Evolutionary conservation across 1,284 basidiomycete genomes (phyloP).

Genomic region (Ustilago sp.): DNA sequence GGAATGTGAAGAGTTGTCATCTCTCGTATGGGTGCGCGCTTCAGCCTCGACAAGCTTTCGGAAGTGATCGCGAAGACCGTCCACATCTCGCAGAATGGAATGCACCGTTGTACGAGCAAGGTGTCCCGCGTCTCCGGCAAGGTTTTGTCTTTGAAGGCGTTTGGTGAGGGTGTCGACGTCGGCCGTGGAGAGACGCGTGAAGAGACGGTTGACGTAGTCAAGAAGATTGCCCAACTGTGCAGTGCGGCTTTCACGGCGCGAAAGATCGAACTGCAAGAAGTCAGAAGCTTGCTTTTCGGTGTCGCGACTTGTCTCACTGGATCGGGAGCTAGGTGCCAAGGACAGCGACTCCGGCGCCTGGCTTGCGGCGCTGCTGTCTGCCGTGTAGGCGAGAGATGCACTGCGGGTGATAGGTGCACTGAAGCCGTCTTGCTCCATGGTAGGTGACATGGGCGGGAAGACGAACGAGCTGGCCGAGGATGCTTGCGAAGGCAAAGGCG

Average conservation of each 20-base stretch:
- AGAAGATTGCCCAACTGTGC: conserved; percentile 75
- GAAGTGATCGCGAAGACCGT: conserved; percentile 80
- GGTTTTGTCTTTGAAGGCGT: conserved; percentile 88
- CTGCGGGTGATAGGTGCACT: conserved; percentile 14
- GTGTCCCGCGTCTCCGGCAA: conserved; percentile 86
- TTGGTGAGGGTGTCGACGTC: conserved; percentile 89
- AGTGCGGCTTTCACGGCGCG: conserved; percentile 59
- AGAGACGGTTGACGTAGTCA: conserved; percentile 78
- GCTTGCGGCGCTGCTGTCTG: conserved; percentile 41
- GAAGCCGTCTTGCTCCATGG: background rate
- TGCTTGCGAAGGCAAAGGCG: conserved; percentile 3
- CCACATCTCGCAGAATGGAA: conserved; percentile 80
- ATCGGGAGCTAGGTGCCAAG: conserved; percentile 43
- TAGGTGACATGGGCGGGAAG: conserved; percentile 23
- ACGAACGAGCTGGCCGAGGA: conserved; percentile 26
- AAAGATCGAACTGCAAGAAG: conserved; percentile 34
- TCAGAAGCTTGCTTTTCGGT: conserved; percentile 32
- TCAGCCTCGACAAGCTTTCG: conserved; percentile 74
- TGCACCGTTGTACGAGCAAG: conserved; percentile 86
- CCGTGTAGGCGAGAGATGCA: conserved; percentile 36
- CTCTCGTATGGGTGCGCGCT: conserved; percentile 40
- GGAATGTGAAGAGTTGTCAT: conserved; percentile 71
- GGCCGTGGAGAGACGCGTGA: conserved; percentile 80
- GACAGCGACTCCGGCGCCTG: conserved; percentile 36
- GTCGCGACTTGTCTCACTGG: conserved; percentile 49